These are phyloP conservation scores for Cladosporium velox DNA, from an alignment of 2,329 filamentous ascomycete genomes.

Conservation along the genomic window DNA sequence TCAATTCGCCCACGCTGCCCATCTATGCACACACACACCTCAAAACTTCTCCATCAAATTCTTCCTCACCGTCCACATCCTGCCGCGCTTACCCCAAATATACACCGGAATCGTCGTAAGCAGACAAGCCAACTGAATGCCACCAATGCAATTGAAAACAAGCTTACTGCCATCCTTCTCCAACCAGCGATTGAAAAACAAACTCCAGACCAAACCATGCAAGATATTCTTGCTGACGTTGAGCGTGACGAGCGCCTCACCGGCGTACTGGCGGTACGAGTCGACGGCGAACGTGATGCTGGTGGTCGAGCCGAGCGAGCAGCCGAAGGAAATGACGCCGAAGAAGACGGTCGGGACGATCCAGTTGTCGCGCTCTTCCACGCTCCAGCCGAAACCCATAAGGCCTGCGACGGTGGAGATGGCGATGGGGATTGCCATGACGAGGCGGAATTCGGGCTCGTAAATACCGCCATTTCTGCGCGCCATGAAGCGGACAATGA, in stretches of 20 bases:
- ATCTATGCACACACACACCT: not conserved
- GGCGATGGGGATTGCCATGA: conserved; percentile 82
- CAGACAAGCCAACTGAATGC: conserved; percentile 79
- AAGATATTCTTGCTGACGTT: conserved; percentile 95
- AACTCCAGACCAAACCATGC: conserved; percentile 82
- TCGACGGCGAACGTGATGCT: conserved; percentile 94
- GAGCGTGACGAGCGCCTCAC: conserved; percentile 88
- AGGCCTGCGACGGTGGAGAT: conserved; percentile 79
- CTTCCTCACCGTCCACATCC: conserved; percentile 91
- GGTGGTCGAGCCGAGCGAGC: conserved; percentile 84
- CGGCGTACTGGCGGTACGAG: conserved; percentile 88
- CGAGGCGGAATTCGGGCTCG: conserved; percentile 87
- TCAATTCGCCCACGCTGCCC: not conserved
- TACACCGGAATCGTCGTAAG: conserved; percentile 85
- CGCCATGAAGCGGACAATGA: conserved; percentile 80
- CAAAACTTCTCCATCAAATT: conserved; percentile 81
- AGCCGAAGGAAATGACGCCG: conserved; percentile 87
- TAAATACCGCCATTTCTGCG: conserved; percentile 89
- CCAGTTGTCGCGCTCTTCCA: conserved; percentile 72
- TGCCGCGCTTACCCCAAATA: conserved; percentile 83
- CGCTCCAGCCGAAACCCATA: conserved; percentile 97
- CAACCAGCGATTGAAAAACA: conserved; percentile 88
- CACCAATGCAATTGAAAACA: conserved; percentile 80
- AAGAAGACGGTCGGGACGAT: conserved; percentile 95
- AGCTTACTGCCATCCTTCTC: conserved; percentile 70